phyloP scores from a whole-genome alignment of 371 early-diverging fungal genomes.

The Modicella reniformis region DNA sequence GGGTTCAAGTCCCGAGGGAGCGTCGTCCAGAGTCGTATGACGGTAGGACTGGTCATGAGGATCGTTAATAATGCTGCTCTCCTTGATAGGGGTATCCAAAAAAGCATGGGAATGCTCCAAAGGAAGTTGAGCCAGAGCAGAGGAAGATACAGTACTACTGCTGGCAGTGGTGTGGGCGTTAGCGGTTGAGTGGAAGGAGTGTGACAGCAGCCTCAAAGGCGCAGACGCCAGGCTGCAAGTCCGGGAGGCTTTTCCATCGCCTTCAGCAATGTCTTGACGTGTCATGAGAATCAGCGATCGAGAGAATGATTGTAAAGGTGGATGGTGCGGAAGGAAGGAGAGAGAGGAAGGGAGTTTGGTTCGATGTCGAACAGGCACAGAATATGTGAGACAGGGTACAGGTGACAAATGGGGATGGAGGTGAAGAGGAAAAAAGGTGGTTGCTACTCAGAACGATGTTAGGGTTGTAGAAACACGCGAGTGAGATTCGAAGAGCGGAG shows the following conservation, averaged over 20 bases:
- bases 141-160: background rate
- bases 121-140: background rate
- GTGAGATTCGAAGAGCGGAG: too few species aligned
- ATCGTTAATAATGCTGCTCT: background rate
- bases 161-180: conserved; percentile 29
- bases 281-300: conserved; percentile 3
- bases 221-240: conserved; percentile 49
- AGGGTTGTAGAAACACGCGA: too few species aligned
- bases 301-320: background rate
- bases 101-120: background rate
- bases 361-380: background rate
- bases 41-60: background rate
- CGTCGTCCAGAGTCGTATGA: background rate
- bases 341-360: background rate
- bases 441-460: background rate
- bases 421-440: background rate
- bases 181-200: conserved; percentile 54
- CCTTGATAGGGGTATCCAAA: background rate
- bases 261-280: conserved; percentile 38
- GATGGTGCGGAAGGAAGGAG: background rate
- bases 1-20: background rate
- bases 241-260: conserved; percentile 38
- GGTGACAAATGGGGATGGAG: background rate
- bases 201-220: conserved; percentile 48
- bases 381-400: background rate